Evolutionary conservation across 805 yeast species (phyloP).

Genomic region (Pichia heedii): DNA sequence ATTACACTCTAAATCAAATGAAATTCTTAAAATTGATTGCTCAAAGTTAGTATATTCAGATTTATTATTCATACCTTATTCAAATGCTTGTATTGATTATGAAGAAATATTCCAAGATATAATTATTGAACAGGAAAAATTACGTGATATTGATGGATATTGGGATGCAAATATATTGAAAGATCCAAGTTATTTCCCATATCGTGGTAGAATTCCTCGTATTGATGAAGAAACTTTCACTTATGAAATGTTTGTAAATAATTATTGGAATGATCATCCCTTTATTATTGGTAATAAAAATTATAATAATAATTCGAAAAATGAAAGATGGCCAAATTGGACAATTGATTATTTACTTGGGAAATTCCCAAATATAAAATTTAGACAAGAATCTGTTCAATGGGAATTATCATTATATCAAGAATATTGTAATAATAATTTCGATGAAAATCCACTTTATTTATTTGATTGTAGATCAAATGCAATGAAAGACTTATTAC

Average conservation of each 20-base stretch:
- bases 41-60: constrained; percentile 58
- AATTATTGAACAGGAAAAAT: constrained; percentile 35
- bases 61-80: constrained; percentile 71
- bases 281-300: constrained; percentile 32
- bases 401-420: constrained; percentile 63
- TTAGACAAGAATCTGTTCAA: constrained; percentile 78
- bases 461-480: constrained; percentile 70
- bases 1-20: constrained; percentile 26
- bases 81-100: constrained; percentile 67
- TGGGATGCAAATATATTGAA: constrained; percentile 4
- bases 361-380: constrained; percentile 50
- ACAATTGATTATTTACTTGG: constrained; percentile 36
- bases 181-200: constrained; percentile 10
- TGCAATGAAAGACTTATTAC: constrained; percentile 48
- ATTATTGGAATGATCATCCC: constrained; percentile 44
- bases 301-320: constrained; percentile 2
- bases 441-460: constrained; percentile 79
- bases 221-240: constrained; percentile 37
- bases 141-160: constrained; percentile 9
- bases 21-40: constrained; percentile 31
- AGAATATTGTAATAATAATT: constrained; percentile 50
- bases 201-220: constrained; percentile 40
- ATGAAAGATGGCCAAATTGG: constrained; percentile 60
- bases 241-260: constrained; percentile 32
- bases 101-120: constrained; percentile 37